Evolutionary conservation across 2,329 filamentous ascomycete species (phyloP).

Genomic region (Venturia effusa): DNA sequence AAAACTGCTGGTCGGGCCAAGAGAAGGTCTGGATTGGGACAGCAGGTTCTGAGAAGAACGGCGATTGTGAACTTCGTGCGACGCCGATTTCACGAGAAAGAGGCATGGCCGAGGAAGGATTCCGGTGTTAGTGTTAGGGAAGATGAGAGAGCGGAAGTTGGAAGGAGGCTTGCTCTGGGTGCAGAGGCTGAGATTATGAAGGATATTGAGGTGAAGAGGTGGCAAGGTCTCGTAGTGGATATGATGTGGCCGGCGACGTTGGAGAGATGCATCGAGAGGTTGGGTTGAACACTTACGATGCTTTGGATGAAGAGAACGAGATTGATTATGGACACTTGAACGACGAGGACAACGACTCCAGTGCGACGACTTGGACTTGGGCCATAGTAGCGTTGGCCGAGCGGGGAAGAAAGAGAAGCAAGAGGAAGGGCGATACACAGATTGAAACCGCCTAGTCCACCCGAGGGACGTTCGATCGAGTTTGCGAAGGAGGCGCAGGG

Average conservation of each 20-base stretch:
- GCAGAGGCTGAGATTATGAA: neutral
- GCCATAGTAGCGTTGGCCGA: neutral
- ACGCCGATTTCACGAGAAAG: constrained; percentile 12
- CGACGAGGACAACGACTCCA: constrained; percentile 1
- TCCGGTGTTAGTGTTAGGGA: constrained; percentile 9
- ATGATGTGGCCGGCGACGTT: neutral
- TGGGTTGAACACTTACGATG: constrained; percentile 33
- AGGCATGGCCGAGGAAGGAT: constrained; percentile 7
- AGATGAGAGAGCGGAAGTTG: constrained; percentile 5
- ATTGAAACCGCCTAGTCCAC: constrained; percentile 11
- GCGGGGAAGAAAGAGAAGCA: neutral
- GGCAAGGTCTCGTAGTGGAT: neutral
- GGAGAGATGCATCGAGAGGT: constrained; percentile 14
- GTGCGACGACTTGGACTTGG: neutral
- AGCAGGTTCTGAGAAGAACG: constrained; percentile 48
- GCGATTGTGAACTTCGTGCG: constrained; percentile 55
- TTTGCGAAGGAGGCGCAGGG: constrained; percentile 8
- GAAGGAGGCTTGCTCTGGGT: neutral
- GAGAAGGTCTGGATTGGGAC: constrained; percentile 33
- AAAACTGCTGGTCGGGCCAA: constrained; percentile 37
- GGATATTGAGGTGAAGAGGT: constrained; percentile 18
- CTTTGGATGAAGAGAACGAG: constrained; percentile 28
- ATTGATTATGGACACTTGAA: neutral
- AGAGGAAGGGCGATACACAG: constrained; percentile 6
- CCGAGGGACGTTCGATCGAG: constrained; percentile 1